These are phyloP conservation scores for Polyporus arcularius DNA, from an alignment of 768 basidiomycete genomes.

Conservation along the genomic window DNA sequence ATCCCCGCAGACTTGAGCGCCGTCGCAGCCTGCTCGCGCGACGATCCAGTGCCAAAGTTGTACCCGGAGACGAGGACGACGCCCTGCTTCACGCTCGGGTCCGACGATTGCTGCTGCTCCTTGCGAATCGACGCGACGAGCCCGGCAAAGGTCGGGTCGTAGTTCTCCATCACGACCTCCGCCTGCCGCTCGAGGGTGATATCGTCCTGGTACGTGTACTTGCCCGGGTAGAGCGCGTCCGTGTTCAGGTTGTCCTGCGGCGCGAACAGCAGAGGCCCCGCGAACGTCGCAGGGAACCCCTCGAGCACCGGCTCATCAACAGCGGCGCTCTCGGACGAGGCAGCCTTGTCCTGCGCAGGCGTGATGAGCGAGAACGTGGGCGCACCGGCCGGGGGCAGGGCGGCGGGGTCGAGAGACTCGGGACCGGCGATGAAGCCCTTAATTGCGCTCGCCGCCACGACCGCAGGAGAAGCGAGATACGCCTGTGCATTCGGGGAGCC, in stretches of 20 bases:
- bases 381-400: conserved; percentile 50
- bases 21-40: conserved; percentile 97
- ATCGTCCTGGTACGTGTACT: conserved; percentile 99
- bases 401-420: conserved; percentile 55
- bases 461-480: conserved; percentile 94
- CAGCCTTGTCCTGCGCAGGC: conserved; percentile 21
- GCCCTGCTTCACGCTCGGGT: conserved; percentile 47
- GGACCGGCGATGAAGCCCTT: conserved; percentile 91
- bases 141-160: conserved; percentile 84
- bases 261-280: conserved; percentile 85
- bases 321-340: conserved; percentile 30
- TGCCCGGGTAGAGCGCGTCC: conserved; percentile 97
- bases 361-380: conserved; percentile 59
- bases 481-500: conserved; percentile 93
- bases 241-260: conserved; percentile 99
- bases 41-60: conserved; percentile 99
- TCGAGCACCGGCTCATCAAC: conserved; percentile 65
- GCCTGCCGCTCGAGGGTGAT: conserved; percentile 95
- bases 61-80: conserved; percentile 89
- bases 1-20: conserved; percentile 93
- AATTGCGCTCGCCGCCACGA: conserved; percentile 94
- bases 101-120: conserved; percentile 18
- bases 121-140: conserved; percentile 57
- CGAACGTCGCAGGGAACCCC: conserved; percentile 82
- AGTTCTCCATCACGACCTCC: conserved; percentile 99